Evolutionary conservation across 2,329 filamentous ascomycete species (phyloP).

Genomic region (Colletotrichum zoysiae): DNA sequence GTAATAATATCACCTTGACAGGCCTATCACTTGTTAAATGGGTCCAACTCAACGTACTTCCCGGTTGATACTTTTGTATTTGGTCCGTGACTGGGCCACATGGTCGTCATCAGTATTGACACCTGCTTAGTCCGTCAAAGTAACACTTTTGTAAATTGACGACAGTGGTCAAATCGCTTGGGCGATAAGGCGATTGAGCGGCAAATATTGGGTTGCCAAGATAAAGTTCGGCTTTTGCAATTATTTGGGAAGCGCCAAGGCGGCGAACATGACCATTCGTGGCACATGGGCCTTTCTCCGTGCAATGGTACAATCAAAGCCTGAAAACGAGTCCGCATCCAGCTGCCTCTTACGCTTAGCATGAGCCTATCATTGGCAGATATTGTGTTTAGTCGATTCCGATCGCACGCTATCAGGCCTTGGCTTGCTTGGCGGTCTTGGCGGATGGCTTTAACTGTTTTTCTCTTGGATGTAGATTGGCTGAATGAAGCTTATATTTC

Average conservation of each 20-base stretch:
- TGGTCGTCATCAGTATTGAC: not conserved
- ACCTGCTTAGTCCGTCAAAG: conserved; percentile 30
- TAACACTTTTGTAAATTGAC: conserved; percentile 17
- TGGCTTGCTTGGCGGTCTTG: conserved; percentile 19
- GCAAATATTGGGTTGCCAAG: conserved; percentile 28
- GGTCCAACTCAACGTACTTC: conserved; percentile 11
- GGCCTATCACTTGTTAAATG: conserved; percentile 16
- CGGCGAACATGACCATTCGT: conserved; percentile 26
- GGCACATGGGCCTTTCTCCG: conserved; percentile 14
- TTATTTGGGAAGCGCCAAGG: conserved; percentile 34
- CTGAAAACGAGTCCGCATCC: conserved; percentile 16
- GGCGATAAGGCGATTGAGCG: conserved; percentile 27
- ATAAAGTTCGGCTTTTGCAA: conserved; percentile 35
- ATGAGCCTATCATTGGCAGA: conserved; percentile 24
- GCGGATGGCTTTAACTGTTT: not conserved
- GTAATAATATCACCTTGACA: not conserved
- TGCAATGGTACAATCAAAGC: conserved; percentile 11
- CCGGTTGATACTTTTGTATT: not conserved
- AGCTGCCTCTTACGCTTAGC: conserved; percentile 33
- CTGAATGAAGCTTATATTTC: conserved; percentile 33
- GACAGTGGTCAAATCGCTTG: conserved; percentile 21
- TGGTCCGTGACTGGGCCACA: conserved; percentile 9
- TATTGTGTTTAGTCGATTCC: conserved; percentile 2
- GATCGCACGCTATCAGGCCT: conserved; percentile 22
- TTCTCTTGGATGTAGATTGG: conserved; percentile 24